phyloP scores from a whole-genome alignment of 2,329 filamentous ascomycete genomes.

The Neopestalotiopsis sp. region DNA sequence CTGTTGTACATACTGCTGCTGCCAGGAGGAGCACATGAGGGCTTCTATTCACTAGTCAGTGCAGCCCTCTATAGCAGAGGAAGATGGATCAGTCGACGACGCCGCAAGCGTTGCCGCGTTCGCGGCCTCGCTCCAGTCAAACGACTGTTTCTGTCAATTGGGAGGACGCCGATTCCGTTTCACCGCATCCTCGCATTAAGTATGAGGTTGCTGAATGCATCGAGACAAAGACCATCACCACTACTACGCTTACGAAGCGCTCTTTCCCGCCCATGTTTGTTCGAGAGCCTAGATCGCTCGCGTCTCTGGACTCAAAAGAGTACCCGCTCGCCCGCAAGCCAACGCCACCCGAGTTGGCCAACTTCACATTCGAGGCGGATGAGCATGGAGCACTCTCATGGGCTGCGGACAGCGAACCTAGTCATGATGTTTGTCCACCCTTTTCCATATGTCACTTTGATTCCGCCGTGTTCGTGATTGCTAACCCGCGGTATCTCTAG shows the following conservation, averaged over 20 bases:
- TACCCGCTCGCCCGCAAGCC: slow-evolving; percentile 86
- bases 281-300: slow-evolving; percentile 71
- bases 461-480: slow-evolving; percentile 18
- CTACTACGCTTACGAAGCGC: slow-evolving; percentile 86
- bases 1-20: neutral
- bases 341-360: slow-evolving; percentile 78
- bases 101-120: slow-evolving; percentile 25
- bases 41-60: neutral
- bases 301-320: slow-evolving; percentile 81
- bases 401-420: slow-evolving; percentile 32
- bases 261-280: slow-evolving; percentile 86
- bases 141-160: slow-evolving; percentile 53
- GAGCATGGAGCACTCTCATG: slow-evolving; percentile 58
- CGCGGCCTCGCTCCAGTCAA: slow-evolving; percentile 43
- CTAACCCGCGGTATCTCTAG: slow-evolving; percentile 21
- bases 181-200: slow-evolving; percentile 49
- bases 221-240: slow-evolving; percentile 79
- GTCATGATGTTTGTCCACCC: slow-evolving; percentile 28
- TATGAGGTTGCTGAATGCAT: slow-evolving; percentile 69
- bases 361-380: slow-evolving; percentile 74
- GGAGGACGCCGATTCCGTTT: slow-evolving; percentile 43
- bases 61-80: slow-evolving; percentile 3
- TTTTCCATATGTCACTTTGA: slow-evolving; percentile 2
- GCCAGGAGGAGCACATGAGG: neutral
- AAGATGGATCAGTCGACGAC: slow-evolving; percentile 22